These are phyloP conservation scores for Citrus reticulata DNA, from an alignment of 345 rosid genomes.

Conservation along the genomic window DNA sequence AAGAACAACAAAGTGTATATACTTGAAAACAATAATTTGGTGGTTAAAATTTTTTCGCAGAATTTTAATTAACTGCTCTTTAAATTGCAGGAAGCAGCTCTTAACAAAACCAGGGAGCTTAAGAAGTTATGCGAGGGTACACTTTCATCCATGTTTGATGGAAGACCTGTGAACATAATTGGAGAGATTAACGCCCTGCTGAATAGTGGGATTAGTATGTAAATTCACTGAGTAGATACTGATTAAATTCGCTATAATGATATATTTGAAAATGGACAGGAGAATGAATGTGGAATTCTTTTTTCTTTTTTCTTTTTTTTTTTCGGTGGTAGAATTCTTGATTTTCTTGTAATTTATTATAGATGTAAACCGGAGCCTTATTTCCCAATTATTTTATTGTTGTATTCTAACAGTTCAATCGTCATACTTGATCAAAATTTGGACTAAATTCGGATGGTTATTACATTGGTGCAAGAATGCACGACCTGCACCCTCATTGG, in stretches of 20 bases:
- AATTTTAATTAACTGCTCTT: neutral
- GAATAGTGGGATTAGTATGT: conserved; percentile 58
- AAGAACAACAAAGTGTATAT: neutral
- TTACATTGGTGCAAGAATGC: neutral
- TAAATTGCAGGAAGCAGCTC: conserved; percentile 73
- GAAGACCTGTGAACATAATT: conserved; percentile 93
- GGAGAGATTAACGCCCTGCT: conserved; percentile 91
- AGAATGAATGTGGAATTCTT: neutral
- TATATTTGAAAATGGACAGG: neutral
- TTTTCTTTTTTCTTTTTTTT: no score
- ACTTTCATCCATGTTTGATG: conserved; percentile 88
- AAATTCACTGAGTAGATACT: conserved; percentile 6
- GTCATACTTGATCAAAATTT: no score
- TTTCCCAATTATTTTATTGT: neutral
- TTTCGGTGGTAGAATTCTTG: neutral
- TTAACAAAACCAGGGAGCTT: conserved; percentile 75
- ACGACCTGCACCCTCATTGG: neutral
- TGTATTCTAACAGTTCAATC: neutral
- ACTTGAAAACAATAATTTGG: neutral
- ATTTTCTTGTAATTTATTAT: neutral
- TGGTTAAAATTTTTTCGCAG: neutral
- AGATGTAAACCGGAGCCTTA: neutral
- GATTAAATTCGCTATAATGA: conserved; percentile 10
- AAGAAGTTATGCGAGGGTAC: conserved; percentile 82
- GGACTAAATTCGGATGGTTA: neutral